Conservation (phyloP, 2,329 filamentous ascomycete species). For the Trichoderma simmonsii region DNA sequence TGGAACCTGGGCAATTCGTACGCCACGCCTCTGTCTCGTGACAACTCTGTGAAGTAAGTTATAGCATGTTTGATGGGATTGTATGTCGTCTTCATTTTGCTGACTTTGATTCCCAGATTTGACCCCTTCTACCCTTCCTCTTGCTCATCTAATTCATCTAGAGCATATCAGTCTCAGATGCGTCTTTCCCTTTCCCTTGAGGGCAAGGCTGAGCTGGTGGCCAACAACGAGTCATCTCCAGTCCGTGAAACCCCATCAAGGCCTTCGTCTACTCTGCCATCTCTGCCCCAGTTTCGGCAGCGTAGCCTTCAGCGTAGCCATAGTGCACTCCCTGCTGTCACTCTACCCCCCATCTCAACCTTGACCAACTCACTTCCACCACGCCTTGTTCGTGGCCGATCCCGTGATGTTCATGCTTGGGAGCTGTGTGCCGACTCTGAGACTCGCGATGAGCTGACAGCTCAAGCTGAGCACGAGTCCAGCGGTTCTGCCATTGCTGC, state of each 20-base stretch:
- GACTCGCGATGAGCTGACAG: conserved; percentile 71
- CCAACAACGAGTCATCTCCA: conserved; percentile 65
- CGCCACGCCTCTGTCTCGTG: conserved; percentile 42
- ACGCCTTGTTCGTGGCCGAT: conserved; percentile 65
- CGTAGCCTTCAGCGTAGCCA: conserved; percentile 65
- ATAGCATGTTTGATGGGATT: not conserved
- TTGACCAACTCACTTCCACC: conserved; percentile 53
- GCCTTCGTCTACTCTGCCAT: conserved; percentile 47
- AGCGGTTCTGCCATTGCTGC: conserved; percentile 77
- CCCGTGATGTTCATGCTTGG: conserved; percentile 85
- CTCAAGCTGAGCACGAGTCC: conserved; percentile 76
- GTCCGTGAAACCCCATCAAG: conserved; percentile 49
- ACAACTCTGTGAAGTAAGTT: conserved; percentile 48
- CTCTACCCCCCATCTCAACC: conserved; percentile 54
- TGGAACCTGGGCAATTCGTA: conserved; percentile 55
- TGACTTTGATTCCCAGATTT: conserved; percentile 31
- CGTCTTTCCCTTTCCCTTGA: conserved; percentile 82
- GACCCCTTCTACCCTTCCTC: conserved; percentile 44
- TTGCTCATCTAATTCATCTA: conserved; percentile 40
- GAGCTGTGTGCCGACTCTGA: conserved; percentile 86
- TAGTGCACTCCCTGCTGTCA: conserved; percentile 61
- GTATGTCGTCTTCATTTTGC: not conserved
- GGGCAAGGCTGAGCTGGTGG: conserved; percentile 83
- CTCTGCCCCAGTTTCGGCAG: conserved; percentile 46
- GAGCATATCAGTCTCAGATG: conserved; percentile 51